Evolutionary conservation across 495 filamentous ascomycete species (phyloP).

Genomic region (Xanthoparmelia taractica): DNA sequence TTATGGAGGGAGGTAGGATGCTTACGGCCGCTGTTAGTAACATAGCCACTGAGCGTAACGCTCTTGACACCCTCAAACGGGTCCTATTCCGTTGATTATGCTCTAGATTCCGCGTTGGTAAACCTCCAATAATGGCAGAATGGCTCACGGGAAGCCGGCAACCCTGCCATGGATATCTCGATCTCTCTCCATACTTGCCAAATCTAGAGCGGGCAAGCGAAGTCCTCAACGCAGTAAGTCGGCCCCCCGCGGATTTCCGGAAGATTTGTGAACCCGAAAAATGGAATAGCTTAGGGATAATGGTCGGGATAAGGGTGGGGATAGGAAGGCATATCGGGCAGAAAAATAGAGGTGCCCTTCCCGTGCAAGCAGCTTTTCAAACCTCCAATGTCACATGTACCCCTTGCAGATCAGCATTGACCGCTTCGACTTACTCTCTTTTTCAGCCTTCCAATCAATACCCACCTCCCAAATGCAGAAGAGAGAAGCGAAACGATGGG

Average conservation of each 20-base stretch:
- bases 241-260: background rate
- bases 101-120: too few species aligned
- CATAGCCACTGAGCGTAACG: too few species aligned
- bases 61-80: too few species aligned
- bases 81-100: too few species aligned
- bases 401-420: background rate
- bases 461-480: background rate
- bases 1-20: background rate
- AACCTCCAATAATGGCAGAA: background rate
- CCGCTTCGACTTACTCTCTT: fast-evolving
- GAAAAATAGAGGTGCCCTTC: too few species aligned
- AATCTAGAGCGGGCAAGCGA: background rate
- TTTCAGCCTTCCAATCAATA: background rate
- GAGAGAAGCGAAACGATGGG: background rate
- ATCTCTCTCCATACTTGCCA: background rate
- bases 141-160: background rate
- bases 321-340: too few species aligned
- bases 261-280: background rate
- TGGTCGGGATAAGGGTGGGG: too few species aligned
- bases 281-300: too few species aligned
- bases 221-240: background rate
- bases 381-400: background rate
- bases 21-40: too few species aligned
- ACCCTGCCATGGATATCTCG: background rate
- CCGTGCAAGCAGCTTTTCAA: too few species aligned